phyloP scores from a whole-genome alignment of 371 early-diverging fungal species.

The Lichtheimia corymbifera region DNA sequence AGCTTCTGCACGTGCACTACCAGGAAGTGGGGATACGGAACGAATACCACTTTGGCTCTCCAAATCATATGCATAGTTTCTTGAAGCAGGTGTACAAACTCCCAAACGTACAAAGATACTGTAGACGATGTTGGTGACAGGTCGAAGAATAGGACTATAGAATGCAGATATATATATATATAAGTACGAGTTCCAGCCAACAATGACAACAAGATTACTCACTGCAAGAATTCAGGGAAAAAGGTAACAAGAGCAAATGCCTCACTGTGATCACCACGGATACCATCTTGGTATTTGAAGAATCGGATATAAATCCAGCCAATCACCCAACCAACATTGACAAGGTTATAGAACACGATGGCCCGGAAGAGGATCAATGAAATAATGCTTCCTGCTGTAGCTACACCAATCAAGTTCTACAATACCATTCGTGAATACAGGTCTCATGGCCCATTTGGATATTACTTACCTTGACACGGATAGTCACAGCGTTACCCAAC shows the following conservation, averaged over 20 bases:
- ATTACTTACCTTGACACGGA: slow-evolving; percentile 68
- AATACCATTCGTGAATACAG: not conserved
- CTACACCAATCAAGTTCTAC: slow-evolving; percentile 45
- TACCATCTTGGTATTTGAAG: slow-evolving; percentile 77
- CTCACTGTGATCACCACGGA: slow-evolving; percentile 81
- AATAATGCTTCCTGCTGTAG: slow-evolving; percentile 37
- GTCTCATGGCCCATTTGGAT: not conserved
- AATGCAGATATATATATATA: not conserved
- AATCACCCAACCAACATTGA: slow-evolving; percentile 64
- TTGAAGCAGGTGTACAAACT: slow-evolving; percentile 48
- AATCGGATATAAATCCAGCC: slow-evolving; percentile 84
- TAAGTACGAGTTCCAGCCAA: not conserved
- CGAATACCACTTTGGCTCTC: slow-evolving; percentile 45
- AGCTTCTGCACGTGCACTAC: slow-evolving; percentile 65
- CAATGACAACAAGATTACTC: slow-evolving; percentile 19
- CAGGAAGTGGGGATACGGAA: slow-evolving; percentile 44
- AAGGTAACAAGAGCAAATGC: slow-evolving; percentile 82
- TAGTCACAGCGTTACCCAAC: slow-evolving; percentile 54
- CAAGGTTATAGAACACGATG: slow-evolving; percentile 49
- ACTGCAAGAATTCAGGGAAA: slow-evolving; percentile 81
- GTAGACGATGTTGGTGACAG: slow-evolving; percentile 53
- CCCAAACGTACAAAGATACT: slow-evolving; percentile 46
- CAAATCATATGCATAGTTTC: slow-evolving; percentile 47
- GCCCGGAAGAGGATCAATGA: slow-evolving; percentile 37
- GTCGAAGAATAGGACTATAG: slow-evolving; percentile 52